phyloP scores from a whole-genome alignment of 768 basidiomycete species.

The Russula brevipes region DNA sequence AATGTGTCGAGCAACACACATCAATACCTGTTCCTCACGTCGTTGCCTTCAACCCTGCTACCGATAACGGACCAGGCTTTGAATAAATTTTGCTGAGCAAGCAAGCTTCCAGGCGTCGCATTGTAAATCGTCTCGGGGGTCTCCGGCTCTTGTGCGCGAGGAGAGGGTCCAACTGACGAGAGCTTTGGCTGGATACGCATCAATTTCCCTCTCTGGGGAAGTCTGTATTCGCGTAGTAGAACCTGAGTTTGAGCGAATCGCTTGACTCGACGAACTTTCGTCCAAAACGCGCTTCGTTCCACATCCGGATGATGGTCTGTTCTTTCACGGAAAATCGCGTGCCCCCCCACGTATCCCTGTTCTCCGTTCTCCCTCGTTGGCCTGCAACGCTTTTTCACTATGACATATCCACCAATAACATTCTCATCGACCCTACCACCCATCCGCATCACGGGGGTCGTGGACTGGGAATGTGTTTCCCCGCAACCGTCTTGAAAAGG shows the following conservation, averaged over 20 bases:
- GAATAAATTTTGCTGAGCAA: constrained; percentile 32
- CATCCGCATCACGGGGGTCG: constrained; percentile 16
- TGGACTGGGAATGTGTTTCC: constrained; percentile 21
- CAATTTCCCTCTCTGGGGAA: neutral
- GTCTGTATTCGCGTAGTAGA: neutral
- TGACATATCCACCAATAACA: constrained; percentile 16
- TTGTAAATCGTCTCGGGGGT: neutral
- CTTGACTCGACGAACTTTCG: neutral
- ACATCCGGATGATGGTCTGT: neutral
- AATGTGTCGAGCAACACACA: constrained; percentile 28
- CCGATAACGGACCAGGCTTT: constrained; percentile 29
- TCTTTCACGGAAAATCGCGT: constrained; percentile 1
- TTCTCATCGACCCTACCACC: constrained; percentile 21
- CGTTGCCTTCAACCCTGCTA: constrained; percentile 29
- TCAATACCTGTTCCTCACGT: constrained; percentile 30
- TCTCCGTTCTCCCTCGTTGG: neutral
- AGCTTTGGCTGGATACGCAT: neutral
- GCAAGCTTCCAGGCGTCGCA: constrained; percentile 14
- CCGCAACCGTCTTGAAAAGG: constrained; percentile 3
- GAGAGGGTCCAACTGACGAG: neutral
- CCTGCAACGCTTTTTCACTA: constrained; percentile 8
- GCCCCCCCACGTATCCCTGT: neutral
- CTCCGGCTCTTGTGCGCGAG: neutral
- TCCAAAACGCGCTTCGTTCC: neutral
- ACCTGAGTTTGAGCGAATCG: neutral